Evolutionary conservation across 768 basidiomycete species (phyloP), one percentile per base, ranked within the genome.

Genomic region (Lentinula sp.): DNA sequence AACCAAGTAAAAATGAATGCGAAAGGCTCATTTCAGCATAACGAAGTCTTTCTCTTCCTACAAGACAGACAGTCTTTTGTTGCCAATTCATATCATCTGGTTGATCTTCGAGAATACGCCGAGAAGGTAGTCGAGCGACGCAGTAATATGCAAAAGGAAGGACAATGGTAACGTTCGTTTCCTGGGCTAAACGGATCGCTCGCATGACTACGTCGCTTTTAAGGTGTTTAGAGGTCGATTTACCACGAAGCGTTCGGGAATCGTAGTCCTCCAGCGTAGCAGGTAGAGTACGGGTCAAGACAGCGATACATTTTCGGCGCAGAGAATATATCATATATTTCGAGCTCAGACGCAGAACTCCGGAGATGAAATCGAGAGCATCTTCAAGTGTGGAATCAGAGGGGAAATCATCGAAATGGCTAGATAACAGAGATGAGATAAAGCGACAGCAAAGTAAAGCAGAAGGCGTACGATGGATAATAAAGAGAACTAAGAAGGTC

Each of bases 281-380:
- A 8, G 79, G 79, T 46, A 81, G 72, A 33, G 73, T 73, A 36
- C 69, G 60, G 15, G 76, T 72, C 41, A 86, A 74, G 54, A 84
- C 73, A 37, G 75, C 63, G 35, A 85, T 78, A 61, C 82, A 85
- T 20, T 81, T 79, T 36, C 75, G 70, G 13, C 85, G 81, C 13
- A 86, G 76, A 56, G 78, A 74, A 2, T 74, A 70, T 33, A 86
- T 77, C 67, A 85, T 70, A 62, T 87, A 87, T 66, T 87, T 87
- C 33, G 83, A 85, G 64, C 81, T 75, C n/a, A 87, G 72, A n/a
- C 83, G 81, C 1, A 87, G 74, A 58, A 86, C 82, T 9, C 83
- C 84, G 1, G 78, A 71, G 16, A 83, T 69, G 61, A 79, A 79
- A 6, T 66, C 63, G 33, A 81, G 76, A 42, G 85, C 73, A 10